These are phyloP conservation scores for Phytophthora quininea DNA, from an alignment of 352 stramenopile genomes.

Conservation along the genomic window DNA sequence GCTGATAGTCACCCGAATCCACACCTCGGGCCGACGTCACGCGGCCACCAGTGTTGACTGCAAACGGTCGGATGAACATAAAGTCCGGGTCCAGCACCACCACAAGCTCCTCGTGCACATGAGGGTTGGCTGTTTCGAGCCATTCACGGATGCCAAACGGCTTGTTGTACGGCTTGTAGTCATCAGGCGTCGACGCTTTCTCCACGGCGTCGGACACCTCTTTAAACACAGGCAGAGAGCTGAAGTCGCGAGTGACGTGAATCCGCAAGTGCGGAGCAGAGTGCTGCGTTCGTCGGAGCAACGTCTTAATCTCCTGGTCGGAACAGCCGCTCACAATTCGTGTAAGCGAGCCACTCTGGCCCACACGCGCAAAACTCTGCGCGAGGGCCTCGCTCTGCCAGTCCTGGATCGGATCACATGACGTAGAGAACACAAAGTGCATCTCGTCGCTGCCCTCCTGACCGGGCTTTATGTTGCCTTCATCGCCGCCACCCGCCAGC, in stretches of 20 bases:
- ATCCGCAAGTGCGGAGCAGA: constrained; percentile 54
- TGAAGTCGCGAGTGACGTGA: constrained; percentile 65
- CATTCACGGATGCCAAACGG: constrained; percentile 78
- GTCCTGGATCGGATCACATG: constrained; percentile 64
- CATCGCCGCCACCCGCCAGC: background rate
- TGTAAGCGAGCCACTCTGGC: constrained; percentile 67
- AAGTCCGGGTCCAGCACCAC: constrained; percentile 79
- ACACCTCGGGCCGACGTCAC: constrained; percentile 58
- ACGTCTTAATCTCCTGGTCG: constrained; percentile 41
- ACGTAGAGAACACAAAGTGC: constrained; percentile 81
- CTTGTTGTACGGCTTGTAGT: constrained; percentile 70
- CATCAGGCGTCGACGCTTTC: constrained; percentile 39
- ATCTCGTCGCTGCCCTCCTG: constrained; percentile 61
- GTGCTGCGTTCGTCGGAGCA: constrained; percentile 41
- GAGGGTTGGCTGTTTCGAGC: constrained; percentile 67
- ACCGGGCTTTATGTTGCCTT: constrained; percentile 33
- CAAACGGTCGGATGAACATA: constrained; percentile 70
- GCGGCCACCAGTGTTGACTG: constrained; percentile 61
- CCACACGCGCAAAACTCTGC: constrained; percentile 63
- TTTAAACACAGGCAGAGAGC: constrained; percentile 36
- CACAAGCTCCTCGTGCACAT: constrained; percentile 54
- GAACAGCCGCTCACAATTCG: constrained; percentile 74
- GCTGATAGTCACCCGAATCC: constrained; percentile 66
- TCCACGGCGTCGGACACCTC: constrained; percentile 24
- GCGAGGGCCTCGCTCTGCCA: constrained; percentile 80